A percentile compares a stretch with the other conserved stretches of the same genome.
Evolutionary conservation across 1,139 yeast species (phyloP).

Genomic region (Lodderomyces beijingensis): DNA sequence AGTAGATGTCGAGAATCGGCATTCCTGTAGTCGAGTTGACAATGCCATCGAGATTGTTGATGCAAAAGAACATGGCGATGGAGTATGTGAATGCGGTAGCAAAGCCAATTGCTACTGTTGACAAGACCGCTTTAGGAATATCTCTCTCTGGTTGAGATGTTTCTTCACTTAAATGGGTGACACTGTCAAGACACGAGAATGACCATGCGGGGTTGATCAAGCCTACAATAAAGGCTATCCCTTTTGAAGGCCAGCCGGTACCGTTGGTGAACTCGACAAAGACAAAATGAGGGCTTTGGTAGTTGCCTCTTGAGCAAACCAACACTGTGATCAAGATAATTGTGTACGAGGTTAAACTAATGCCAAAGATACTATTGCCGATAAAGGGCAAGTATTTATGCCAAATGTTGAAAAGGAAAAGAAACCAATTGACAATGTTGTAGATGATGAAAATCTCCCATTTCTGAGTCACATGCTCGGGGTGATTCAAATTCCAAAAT

Average conservation of each 20-base stretch:
- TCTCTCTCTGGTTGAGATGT: conserved; percentile 32
- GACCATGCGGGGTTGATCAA: conserved; percentile 44
- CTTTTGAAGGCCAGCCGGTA: conserved; percentile 40
- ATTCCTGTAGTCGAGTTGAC: conserved; percentile 30
- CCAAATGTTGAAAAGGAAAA: conserved; percentile 35
- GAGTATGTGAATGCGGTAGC: conserved; percentile 37
- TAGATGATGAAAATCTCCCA: conserved; percentile 55
- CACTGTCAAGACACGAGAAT: conserved; percentile 40
- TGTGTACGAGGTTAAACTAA: conserved; percentile 33
- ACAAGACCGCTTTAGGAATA: conserved; percentile 40
- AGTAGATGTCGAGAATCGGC: conserved; percentile 39
- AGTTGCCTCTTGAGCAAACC: conserved; percentile 34
- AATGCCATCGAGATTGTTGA: conserved; percentile 29
- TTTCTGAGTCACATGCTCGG: conserved; percentile 36
- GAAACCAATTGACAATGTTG: conserved; percentile 32
- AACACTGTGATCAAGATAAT: conserved; percentile 35
- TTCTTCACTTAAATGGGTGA: conserved; percentile 43
- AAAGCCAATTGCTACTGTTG: conserved; percentile 41
- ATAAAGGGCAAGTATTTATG: conserved; percentile 33
- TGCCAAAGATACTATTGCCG: conserved; percentile 33
- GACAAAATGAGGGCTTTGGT: conserved; percentile 34
- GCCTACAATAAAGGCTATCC: conserved; percentile 42
- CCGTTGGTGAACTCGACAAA: conserved; percentile 33
- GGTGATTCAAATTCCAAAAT: conserved; percentile 44
- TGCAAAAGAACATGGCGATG: conserved; percentile 41